phyloP scores from a whole-genome alignment of 805 yeast genomes.

The Lachancea kluyveri region DNA sequence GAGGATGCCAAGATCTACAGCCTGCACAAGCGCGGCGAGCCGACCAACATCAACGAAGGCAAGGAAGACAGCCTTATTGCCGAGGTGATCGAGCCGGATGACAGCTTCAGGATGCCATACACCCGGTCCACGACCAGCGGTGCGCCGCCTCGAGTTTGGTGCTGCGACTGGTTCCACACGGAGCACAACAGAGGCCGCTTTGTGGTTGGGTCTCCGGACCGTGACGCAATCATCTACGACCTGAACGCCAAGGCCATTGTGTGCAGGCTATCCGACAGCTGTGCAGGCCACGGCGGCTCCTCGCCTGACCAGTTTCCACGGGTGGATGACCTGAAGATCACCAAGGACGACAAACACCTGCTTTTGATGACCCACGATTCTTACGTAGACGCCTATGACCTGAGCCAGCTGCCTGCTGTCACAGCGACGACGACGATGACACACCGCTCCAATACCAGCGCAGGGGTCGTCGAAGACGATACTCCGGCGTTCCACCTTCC shows the following conservation, averaged over 20 bases:
- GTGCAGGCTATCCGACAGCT: slow-evolving; percentile 24
- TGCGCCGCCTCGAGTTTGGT: slow-evolving; percentile 36
- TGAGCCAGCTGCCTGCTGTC: slow-evolving; percentile 26
- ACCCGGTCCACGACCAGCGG: slow-evolving; percentile 6
- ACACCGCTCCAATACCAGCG: too few species aligned
- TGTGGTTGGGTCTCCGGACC: slow-evolving; percentile 73
- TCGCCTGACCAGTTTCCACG: slow-evolving; percentile 36
- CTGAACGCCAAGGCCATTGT: slow-evolving; percentile 19
- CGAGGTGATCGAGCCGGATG: slow-evolving; percentile 27
- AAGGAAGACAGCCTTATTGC: slow-evolving; percentile 16
- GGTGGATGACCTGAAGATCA: slow-evolving; percentile 62
- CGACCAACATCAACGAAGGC: slow-evolving; percentile 15
- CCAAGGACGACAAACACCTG: slow-evolving; percentile 56
- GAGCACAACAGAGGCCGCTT: slow-evolving; percentile 38
- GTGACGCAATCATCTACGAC: slow-evolving; percentile 47
- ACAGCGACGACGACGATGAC: too few species aligned
- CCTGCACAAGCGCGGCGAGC: slow-evolving; percentile 34
- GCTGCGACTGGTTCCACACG: slow-evolving; percentile 67
- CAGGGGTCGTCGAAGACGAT: too few species aligned
- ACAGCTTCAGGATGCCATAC: slow-evolving; percentile 19
- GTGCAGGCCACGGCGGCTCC: slow-evolving; percentile 21
- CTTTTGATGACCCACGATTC: slow-evolving; percentile 61
- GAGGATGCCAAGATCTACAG: slow-evolving; percentile 67
- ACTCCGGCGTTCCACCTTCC: slow-evolving; percentile 19
- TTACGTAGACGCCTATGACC: slow-evolving; percentile 54